Evolutionary conservation across 2,329 filamentous ascomycete genomes (phyloP), one percentile per base, ranked within the genome.

Genomic region (Aspergillus candidus): DNA sequence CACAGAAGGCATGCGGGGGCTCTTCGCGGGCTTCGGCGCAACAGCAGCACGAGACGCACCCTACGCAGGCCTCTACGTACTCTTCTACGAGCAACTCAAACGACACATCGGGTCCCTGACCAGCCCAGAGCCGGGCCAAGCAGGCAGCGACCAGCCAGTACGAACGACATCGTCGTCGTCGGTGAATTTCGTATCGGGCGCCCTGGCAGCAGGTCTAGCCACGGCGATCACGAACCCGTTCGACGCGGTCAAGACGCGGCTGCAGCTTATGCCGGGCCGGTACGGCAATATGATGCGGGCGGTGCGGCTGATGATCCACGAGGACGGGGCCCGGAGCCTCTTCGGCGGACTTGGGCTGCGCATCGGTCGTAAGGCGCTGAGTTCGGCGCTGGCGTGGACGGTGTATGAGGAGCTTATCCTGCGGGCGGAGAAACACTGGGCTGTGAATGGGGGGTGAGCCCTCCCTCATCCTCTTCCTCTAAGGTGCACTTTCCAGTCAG

Each of bases 351-450:
- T 98, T 44, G 87, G 80, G 1, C 72, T 98, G 54, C 79, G 93
- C 44, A 94, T 97, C 75, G 86, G 83, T 36, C 78, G 93, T 55
- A 98, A 98, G 67, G 91, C 89, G 4, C 69, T 96, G 35, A 96
- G 90, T 66, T 91, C 86, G 41, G 93, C 93, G n/a, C 74, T 97
- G 54, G 91, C 91, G 6, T 98, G 93, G 93, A 97, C 91, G 8
- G 76, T 96, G 33, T 98, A 98, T 61, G 93, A 98, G 70, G 91
- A 96, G 66, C 68, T 96, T 56, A 84, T 97, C 50, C 74, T 90
- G 48, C 77, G 86, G 55, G 85, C 84, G 1, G 81, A 83, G 64
- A 69, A 56, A 38, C 56, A 59, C 29, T 68, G 65, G 65, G 60
- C 60, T 15, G 54, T 55, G 27, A 55, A 61, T 22, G 49, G 51